Percentiles rank a stretch among this genome's conserved stretches.
These are phyloP conservation scores for Tetrahymena elliotti DNA, from an alignment of 73 alveolate species.

Conservation along the genomic window DNA sequence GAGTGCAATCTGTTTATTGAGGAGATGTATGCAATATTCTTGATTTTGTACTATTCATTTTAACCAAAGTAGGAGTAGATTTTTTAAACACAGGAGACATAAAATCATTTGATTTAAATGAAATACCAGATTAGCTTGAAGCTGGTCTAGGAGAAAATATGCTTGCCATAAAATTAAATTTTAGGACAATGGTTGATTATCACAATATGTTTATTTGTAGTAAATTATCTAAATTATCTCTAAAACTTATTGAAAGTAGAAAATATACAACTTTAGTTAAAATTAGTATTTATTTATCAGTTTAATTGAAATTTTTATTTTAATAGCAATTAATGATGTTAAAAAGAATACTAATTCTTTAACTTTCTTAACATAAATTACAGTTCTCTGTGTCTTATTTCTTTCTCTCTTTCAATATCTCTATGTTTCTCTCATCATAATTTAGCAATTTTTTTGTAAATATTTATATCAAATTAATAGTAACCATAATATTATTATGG, in stretches of 20 bases:
- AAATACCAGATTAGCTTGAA: neutral
- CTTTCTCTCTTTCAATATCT: neutral
- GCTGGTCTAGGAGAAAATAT: neutral
- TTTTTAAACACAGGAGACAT: neutral
- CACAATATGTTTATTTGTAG: too few species aligned
- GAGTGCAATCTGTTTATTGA: neutral
- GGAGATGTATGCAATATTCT: neutral
- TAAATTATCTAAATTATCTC: too few species aligned
- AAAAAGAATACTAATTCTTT: neutral
- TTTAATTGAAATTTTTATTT: neutral
- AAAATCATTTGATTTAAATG: neutral
- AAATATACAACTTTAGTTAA: neutral
- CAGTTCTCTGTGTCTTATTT: neutral
- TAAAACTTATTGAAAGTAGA: too few species aligned
- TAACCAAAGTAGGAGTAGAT: neutral
- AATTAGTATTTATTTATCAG: neutral
- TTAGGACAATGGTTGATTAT: too few species aligned
- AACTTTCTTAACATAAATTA: too few species aligned
- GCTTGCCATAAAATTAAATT: neutral
- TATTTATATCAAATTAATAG: neutral
- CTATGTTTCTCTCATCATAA: neutral
- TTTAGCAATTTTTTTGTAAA: neutral
- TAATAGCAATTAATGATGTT: neutral
- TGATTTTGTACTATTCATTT: neutral
- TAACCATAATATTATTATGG: neutral